Conservation (phyloP, 108 stramenopile species). For the Nitzschia palea region DNA sequence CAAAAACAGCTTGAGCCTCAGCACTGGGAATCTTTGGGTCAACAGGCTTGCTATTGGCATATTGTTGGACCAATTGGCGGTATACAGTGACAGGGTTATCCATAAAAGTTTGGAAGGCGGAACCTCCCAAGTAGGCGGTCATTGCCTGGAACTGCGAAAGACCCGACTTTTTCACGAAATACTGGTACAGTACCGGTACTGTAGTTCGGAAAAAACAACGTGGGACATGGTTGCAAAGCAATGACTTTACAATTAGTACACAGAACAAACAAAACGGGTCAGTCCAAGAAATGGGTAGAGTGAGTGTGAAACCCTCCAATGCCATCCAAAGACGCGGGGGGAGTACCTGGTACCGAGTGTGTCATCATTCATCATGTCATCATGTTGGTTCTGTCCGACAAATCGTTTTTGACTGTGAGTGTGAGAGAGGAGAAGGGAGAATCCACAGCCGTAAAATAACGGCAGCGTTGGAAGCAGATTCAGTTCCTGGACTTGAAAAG, state of each 20-base stretch:
- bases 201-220: slow-evolving; percentile 35
- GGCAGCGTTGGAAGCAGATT: too few species aligned
- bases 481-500: too few species aligned
- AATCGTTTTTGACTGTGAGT: too few species aligned
- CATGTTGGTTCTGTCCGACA: too few species aligned
- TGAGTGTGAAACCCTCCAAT: too few species aligned
- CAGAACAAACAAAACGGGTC: not conserved
- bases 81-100: slow-evolving; percentile 92
- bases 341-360: too few species aligned
- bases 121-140: slow-evolving; percentile 88
- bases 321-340: too few species aligned
- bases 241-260: not conserved
- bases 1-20: slow-evolving; percentile 84
- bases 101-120: slow-evolving; percentile 84
- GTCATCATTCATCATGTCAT: too few species aligned
- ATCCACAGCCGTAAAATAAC: too few species aligned
- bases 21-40: slow-evolving; percentile 75
- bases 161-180: slow-evolving; percentile 78
- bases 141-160: slow-evolving; percentile 87
- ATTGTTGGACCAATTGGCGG: slow-evolving; percentile 91
- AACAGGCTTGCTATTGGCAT: slow-evolving; percentile 82
- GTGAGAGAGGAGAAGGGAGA: too few species aligned
- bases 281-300: not conserved
- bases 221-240: not conserved
- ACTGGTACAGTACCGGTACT: too few species aligned